Evolutionary conservation across 805 yeast species (phyloP), one percentile per base, ranked within the genome.

Genomic region (Kodamaea neixiangensis): DNA sequence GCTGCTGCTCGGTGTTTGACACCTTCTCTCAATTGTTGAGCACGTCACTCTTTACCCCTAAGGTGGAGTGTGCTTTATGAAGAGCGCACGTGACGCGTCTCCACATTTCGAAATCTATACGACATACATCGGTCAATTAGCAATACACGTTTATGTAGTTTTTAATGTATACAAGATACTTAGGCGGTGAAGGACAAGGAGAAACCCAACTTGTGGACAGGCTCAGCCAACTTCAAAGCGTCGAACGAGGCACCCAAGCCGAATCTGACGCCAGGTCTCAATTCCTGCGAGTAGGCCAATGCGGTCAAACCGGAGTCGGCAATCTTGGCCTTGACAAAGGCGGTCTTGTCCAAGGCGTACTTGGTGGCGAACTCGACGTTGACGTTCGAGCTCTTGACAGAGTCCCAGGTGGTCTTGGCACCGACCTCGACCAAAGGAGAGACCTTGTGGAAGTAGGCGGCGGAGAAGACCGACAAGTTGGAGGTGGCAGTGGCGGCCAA

Each of bases 191-290:
- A 93, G 59, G 96, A 82, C 73, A 94, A 82, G 51, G 97, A 89
- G 79, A 90, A 82, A 76, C 99, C 99, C 67, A 94, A 81, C 85
- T 94, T 92, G 86, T 94, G 99, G 68, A 94, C 96, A 59, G 97
- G 89, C 81, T 92, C 97, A 70, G 89, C 85, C 69, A 93, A 82
- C 76, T 93, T 88, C 76, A 92, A 83, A 66, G 97, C 96, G 76
- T 94, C 97, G 76, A 94, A 86, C 58, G 96, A 90, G 65, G 96
- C 88, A 82, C 99, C 99, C 60, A 94, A 82, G 73, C 99, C 99
- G 65, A 94, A 80, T 68, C 89, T 89, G 65, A 94, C 97, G 75
- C 97, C 97, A 56, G 96, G 96, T 80, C 93, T 89, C 74, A 94
- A 82, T 65, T 82, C 86, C 80, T 93, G 98, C 69, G 93, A 87